Evolutionary conservation across 257 asterid species (phyloP).

Genomic region (Nicotiana noctiflora): DNA sequence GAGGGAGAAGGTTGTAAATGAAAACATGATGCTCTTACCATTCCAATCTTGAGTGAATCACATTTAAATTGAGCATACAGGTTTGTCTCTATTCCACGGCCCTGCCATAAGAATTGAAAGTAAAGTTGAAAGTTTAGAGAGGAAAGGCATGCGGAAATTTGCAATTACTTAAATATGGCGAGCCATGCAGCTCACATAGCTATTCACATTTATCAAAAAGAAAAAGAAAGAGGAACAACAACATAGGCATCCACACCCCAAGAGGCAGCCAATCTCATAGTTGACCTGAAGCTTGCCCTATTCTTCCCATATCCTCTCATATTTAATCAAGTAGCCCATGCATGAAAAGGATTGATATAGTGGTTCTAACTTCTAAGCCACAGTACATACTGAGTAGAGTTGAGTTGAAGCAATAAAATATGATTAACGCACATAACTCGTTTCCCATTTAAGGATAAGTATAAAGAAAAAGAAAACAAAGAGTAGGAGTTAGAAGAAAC

Average conservation of each 20-base stretch:
- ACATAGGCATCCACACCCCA: neutral
- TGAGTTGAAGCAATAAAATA: neutral
- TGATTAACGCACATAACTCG: neutral
- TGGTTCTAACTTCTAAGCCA: neutral
- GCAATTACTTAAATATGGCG: neutral
- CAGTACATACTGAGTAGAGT: neutral
- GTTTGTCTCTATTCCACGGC: conserved; percentile 97
- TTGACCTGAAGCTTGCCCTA: neutral
- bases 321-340: neutral
- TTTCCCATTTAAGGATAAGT: neutral
- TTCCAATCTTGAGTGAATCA: conserved; percentile 87
- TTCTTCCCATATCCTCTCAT: neutral
- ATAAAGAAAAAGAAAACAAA: neutral
- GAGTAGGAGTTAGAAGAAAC: neutral
- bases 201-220: neutral
- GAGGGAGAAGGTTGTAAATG: neutral
- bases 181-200: neutral
- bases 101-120: conserved; percentile 33
- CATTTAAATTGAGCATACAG: conserved; percentile 86
- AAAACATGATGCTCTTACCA: conserved; percentile 42
- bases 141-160: neutral
- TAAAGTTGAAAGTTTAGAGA: neutral
- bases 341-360: neutral
- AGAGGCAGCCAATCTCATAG: neutral
- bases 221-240: neutral